Evolutionary conservation across 768 basidiomycete species (phyloP).

Genomic region (Nidula microcarpa): DNA sequence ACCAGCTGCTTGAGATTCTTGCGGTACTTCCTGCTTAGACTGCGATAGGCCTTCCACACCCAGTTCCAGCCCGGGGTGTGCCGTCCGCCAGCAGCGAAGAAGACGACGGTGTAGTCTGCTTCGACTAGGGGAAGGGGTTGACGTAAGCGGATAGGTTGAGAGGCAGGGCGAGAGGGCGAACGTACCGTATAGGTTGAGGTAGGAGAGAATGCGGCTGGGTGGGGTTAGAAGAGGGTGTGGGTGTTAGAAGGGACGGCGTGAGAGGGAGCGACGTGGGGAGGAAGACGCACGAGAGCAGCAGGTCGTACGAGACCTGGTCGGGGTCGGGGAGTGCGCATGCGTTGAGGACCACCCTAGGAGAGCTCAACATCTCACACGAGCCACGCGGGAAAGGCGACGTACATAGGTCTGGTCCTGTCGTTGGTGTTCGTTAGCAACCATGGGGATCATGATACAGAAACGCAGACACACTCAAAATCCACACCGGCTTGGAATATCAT

Average conservation of each 20-base stretch:
- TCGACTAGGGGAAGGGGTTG: conserved; percentile 50
- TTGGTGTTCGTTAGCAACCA: too few species aligned
- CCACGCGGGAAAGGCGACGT: conserved; percentile 22
- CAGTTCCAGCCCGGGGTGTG: conserved; percentile 83
- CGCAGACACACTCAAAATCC: conserved; percentile 73
- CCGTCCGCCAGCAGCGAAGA: conserved; percentile 77
- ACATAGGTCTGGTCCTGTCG: conserved; percentile 82
- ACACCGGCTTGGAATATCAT: conserved; percentile 89
- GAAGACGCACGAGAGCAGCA: conserved; percentile 61
- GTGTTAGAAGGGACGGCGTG: too few species aligned
- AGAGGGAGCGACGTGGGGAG: not conserved
- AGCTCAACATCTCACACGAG: conserved; percentile 4
- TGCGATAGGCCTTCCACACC: conserved; percentile 89
- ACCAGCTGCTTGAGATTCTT: conserved; percentile 86
- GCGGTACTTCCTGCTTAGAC: conserved; percentile 76
- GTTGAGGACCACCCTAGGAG: conserved; percentile 71
- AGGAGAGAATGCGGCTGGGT: conserved; percentile 68
- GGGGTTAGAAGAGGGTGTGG: conserved; percentile 9
- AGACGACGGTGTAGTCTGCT: conserved; percentile 84
- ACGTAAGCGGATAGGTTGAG: not conserved
- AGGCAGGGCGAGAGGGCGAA: not conserved
- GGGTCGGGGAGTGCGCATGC: conserved; percentile 85
- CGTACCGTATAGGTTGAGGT: conserved; percentile 78
- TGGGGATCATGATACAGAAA: not conserved
- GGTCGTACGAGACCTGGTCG: conserved; percentile 69